Conservation (phyloP, 2,329 filamentous ascomycete genomes). For the Penicillium sp. region DNA sequence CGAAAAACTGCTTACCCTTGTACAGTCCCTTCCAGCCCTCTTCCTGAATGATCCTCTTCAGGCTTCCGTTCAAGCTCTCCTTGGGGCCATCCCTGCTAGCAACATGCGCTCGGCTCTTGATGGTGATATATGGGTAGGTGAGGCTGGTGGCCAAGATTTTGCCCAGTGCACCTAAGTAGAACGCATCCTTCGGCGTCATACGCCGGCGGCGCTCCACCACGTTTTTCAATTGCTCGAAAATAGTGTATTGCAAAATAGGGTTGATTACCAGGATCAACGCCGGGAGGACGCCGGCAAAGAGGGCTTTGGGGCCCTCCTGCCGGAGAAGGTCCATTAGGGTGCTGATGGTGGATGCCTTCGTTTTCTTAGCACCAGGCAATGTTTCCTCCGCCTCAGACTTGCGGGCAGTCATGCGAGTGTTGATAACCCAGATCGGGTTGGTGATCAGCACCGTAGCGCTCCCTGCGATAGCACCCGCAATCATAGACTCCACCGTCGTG, state of each 20-base stretch:
- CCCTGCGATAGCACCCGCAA: constrained; percentile 89
- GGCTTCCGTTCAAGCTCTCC: constrained; percentile 74
- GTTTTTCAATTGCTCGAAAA: constrained; percentile 98
- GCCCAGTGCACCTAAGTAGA: constrained; percentile 85
- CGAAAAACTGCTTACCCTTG: constrained; percentile 66
- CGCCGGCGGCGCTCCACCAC: constrained; percentile 70
- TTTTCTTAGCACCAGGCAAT: constrained; percentile 46
- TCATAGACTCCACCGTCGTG: constrained; percentile 89
- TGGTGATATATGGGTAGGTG: constrained; percentile 97
- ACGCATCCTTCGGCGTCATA: constrained; percentile 81
- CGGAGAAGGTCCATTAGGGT: constrained; percentile 77
- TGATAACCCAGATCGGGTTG: constrained; percentile 99
- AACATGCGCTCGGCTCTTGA: constrained; percentile 97
- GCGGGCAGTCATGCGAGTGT: constrained; percentile 95
- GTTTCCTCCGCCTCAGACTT: constrained; percentile 56
- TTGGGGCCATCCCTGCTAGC: constrained; percentile 71
- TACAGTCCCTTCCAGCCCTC: constrained; percentile 93
- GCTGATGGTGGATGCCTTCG: constrained; percentile 67
- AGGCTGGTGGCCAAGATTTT: constrained; percentile 92
- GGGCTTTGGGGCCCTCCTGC: constrained; percentile 77
- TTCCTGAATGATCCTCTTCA: constrained; percentile 76
- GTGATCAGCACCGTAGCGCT: constrained; percentile 92
- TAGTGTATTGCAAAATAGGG: constrained; percentile 96
- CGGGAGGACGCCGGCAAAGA: constrained; percentile 90
- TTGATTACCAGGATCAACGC: constrained; percentile 95